Conservation (phyloP, 257 asterid genomes). For the Cinchona pubescens region DNA sequence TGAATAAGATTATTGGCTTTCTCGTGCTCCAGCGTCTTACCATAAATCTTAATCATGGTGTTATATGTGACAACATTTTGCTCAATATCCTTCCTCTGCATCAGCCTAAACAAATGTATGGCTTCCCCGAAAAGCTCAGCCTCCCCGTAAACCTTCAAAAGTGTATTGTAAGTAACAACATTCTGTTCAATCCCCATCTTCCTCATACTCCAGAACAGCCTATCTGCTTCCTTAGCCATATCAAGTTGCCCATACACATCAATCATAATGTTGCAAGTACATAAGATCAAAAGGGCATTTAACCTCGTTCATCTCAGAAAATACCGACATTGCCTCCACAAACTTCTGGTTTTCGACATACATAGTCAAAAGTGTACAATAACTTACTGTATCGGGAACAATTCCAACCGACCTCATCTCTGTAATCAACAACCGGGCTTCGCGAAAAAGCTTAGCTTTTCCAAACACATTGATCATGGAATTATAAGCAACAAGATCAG, state of each 20-base stretch:
- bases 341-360: constrained; percentile 70
- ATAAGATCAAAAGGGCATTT: constrained; percentile 69
- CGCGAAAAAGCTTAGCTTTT: constrained; percentile 86
- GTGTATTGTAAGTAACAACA: constrained; percentile 85
- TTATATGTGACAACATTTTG: constrained; percentile 94
- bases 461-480: constrained; percentile 92
- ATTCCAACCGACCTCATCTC: constrained; percentile 74
- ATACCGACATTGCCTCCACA: constrained; percentile 75
- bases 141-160: constrained; percentile 82
- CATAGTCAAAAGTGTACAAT: constrained; percentile 71
- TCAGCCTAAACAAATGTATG: constrained; percentile 83
- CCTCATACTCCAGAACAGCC: constrained; percentile 91
- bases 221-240: constrained; percentile 93
- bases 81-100: constrained; percentile 83
- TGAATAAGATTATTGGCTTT: constrained; percentile 86
- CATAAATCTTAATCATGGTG: constrained; percentile 89
- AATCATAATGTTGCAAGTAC: constrained; percentile 86
- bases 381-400: constrained; percentile 75
- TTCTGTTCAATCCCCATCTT: constrained; percentile 79
- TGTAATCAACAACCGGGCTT: constrained; percentile 55
- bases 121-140: constrained; percentile 97
- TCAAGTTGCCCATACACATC: constrained; percentile 94
- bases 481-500: constrained; percentile 86
- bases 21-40: constrained; percentile 89
- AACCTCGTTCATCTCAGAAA: constrained; percentile 70